These are phyloP conservation scores for Phytopythium sindhum DNA, from an alignment of 352 stramenopile genomes.

Conservation along the genomic window DNA sequence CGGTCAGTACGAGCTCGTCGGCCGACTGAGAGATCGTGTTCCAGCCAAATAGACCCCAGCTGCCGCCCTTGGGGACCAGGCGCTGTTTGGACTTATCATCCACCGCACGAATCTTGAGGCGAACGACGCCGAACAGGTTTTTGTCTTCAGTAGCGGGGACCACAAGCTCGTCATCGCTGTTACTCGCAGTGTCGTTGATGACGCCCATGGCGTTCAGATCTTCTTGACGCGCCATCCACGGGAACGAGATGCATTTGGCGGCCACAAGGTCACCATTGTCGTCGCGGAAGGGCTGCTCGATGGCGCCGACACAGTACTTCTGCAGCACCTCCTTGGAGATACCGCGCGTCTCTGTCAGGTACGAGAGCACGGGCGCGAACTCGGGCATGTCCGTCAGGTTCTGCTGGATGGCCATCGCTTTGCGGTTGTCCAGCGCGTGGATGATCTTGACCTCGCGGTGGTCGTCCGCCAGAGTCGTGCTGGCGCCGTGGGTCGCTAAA, in stretches of 20 bases:
- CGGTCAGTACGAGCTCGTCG: slow-evolving; percentile 94
- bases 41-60: slow-evolving; percentile 99
- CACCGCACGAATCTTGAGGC: slow-evolving; percentile 82
- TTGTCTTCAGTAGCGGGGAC: slow-evolving; percentile 37
- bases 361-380: slow-evolving; percentile 60
- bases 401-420: slow-evolving; percentile 81
- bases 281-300: slow-evolving; percentile 84
- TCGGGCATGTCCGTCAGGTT: slow-evolving; percentile 69
- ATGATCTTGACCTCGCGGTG: slow-evolving; percentile 56
- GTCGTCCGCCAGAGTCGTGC: slow-evolving; percentile 7
- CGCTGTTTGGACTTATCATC: slow-evolving; percentile 87
- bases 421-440: slow-evolving; percentile 75
- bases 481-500: neutral
- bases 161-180: slow-evolving; percentile 19
- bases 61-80: slow-evolving; percentile 89
- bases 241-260: slow-evolving; percentile 93
- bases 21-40: slow-evolving; percentile 91
- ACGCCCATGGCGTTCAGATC: slow-evolving; percentile 87
- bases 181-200: slow-evolving; percentile 17
- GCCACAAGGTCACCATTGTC: slow-evolving; percentile 47
- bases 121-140: slow-evolving; percentile 76
- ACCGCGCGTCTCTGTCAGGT: slow-evolving; percentile 67
- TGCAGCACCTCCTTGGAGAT: slow-evolving; percentile 67
- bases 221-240: slow-evolving; percentile 90
- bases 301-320: slow-evolving; percentile 89